Base-by-base conservation (phyloP, 768 basidiomycete genomes). In the Calocybe cyanea region DNA sequence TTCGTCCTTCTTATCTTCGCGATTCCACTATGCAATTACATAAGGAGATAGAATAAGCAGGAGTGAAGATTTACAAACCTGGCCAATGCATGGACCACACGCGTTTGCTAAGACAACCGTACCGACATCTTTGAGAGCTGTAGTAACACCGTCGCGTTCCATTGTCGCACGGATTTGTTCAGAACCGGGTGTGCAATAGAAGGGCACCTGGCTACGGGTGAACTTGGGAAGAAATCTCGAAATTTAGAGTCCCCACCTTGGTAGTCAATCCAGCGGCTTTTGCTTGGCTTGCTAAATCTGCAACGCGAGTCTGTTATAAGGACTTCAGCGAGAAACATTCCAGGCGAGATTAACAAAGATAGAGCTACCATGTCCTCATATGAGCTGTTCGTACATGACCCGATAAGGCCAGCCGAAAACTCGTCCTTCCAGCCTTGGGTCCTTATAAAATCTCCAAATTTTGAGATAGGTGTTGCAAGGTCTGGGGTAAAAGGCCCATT, bases 401-500 rank as follows among this genome's bases (percentile, higher is more conserved):
- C 96, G 58, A 99, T 99, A 20, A 99, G 75, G 40, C 76, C 81
- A 18, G 93, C 95, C 9, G 92, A 87, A 41, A 98, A 71, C 62
- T 91, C 86, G 58, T 93, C 90, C 63, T 92, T 92, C 92, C 94
- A 98, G 9, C 87, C 87, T 63, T 92, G 87, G 52, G 85, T 80
- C 62, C 81, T 71, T 15, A 97, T 74, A 62, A 95, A 83, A 4
- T 72, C 58, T 23, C 80, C 84, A 60, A 99, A 98, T 57, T 85
- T 82, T 11, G 94, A 96, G 11, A 99, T 66, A 9, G 95, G 93
- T 0, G 93, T 98, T 2, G 94, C 87, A 35, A 98, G 68, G 68
- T 99, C 96, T 8, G 96, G 96, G 2, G 96, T 99, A 69, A 96
- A 96, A 1, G 96, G 96, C 1, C 96, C 96, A 59, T 97, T 99